phyloP scores from a whole-genome alignment of 257 asterid species.

The Cordia subcordata region DNA sequence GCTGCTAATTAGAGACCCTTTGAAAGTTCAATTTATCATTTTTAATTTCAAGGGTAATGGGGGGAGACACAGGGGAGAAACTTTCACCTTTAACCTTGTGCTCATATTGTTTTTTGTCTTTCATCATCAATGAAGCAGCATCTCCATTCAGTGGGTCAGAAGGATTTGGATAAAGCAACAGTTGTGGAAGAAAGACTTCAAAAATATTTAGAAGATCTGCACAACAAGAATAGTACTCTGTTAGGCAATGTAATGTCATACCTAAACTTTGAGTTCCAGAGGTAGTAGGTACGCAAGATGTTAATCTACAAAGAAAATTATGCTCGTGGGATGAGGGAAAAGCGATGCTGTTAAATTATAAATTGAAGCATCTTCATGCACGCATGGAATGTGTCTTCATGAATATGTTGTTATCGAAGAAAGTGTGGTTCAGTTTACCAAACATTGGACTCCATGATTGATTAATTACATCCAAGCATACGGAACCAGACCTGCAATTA shows the following conservation, averaged over 20 bases:
- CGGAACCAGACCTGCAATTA: constrained; percentile 69
- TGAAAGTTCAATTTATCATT: background rate
- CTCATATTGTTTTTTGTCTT: constrained; percentile 69
- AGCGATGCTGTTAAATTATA: no score
- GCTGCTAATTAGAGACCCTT: no score
- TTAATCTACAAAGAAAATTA: background rate
- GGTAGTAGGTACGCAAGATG: background rate
- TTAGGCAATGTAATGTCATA: background rate
- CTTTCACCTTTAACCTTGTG: constrained; percentile 75
- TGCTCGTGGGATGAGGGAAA: no score
- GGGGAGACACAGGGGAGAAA: background rate
- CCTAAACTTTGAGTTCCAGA: background rate
- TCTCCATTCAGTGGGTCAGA: constrained; percentile 88
- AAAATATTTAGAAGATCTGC: constrained; percentile 89
- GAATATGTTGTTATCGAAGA: background rate
- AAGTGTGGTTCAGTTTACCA: constrained; percentile 32
- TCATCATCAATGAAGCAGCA: constrained; percentile 94
- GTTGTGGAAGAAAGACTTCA: constrained; percentile 96
- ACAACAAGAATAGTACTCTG: constrained; percentile 9
- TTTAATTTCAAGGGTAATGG: background rate
- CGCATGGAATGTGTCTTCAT: no score
- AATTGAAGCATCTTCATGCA: no score
- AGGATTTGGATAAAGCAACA: constrained; percentile 84
- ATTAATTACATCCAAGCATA: constrained; percentile 91
- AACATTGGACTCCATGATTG: constrained; percentile 99